Conservation (phyloP, 306 rosid genomes). For the Glycine latifolia region DNA sequence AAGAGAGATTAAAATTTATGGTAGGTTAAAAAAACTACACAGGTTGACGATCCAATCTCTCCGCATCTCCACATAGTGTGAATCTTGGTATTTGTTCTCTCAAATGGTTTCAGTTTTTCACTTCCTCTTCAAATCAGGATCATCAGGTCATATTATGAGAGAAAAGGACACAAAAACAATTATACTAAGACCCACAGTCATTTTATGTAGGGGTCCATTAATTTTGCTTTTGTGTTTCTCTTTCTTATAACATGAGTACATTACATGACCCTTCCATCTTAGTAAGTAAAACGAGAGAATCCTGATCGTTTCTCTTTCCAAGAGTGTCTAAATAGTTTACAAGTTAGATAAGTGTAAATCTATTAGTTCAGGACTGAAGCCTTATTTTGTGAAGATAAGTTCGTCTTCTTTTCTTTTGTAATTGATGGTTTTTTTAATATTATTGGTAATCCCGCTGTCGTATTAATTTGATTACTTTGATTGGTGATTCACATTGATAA, state of each 20-base stretch:
- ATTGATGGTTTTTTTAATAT: slow-evolving; percentile 3
- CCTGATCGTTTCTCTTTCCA: slow-evolving; percentile 13
- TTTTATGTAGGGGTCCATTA: slow-evolving; percentile 1
- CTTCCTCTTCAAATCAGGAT: slow-evolving; percentile 1
- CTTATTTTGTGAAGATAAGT: slow-evolving; percentile 3
- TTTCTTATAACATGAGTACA: background rate
- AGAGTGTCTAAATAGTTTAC: slow-evolving; percentile 19
- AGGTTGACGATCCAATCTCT: background rate
- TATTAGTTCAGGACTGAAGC: background rate
- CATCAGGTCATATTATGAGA: background rate
- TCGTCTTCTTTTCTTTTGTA: background rate
- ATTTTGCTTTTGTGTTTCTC: background rate
- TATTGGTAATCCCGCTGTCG: background rate
- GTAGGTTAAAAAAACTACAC: background rate
- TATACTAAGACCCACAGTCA: background rate
- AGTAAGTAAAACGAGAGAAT: background rate
- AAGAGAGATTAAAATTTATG: background rate
- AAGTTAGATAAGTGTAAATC: background rate
- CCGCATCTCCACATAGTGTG: background rate
- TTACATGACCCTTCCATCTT: background rate
- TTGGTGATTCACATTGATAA: slow-evolving; percentile 33
- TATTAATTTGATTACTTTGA: background rate
- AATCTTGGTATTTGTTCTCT: background rate
- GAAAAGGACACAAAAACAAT: background rate
- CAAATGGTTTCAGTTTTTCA: slow-evolving; percentile 26